Conservation (phyloP, 768 basidiomycete species). For the Strobilomyces confusus region DNA sequence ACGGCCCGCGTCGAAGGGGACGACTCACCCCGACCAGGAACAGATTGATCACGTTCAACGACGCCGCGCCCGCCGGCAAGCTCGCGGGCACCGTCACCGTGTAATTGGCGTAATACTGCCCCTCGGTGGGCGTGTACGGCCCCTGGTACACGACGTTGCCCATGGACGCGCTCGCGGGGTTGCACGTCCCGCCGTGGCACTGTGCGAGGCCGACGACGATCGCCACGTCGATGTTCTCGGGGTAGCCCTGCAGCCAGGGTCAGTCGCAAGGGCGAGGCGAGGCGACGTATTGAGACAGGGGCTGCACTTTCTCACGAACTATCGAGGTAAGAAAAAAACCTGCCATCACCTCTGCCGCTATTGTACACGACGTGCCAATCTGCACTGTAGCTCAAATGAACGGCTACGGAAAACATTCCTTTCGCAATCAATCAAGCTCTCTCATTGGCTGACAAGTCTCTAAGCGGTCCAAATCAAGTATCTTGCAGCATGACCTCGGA, state of each 20-base stretch:
- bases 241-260: conserved; percentile 13
- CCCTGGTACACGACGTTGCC: conserved; percentile 36
- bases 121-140: conserved; percentile 23
- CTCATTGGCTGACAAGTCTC: too few relatives aligned
- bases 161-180: conserved; percentile 19
- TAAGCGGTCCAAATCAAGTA: too few relatives aligned
- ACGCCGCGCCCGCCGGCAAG: conserved; percentile 28
- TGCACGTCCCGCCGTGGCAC: conserved; percentile 25
- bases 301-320: too few relatives aligned
- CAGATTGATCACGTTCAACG: conserved; percentile 36
- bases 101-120: conserved; percentile 29
- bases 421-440: too few relatives aligned
- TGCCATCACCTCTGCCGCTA: too few relatives aligned
- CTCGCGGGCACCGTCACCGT: conserved; percentile 27
- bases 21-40: conserved; percentile 41
- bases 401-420: too few relatives aligned
- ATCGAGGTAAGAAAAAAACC: too few relatives aligned
- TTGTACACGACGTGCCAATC: too few relatives aligned
- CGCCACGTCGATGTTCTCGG: conserved; percentile 26
- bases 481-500: too few relatives aligned
- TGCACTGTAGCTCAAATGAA: too few relatives aligned
- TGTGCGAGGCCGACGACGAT: conserved; percentile 31
- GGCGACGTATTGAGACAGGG: too few relatives aligned
- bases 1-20: conserved; percentile 1
- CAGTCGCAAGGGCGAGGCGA: not conserved